These are phyloP conservation scores for Cordia subcordata DNA, from an alignment of 257 asterid species.

Conservation along the genomic window DNA sequence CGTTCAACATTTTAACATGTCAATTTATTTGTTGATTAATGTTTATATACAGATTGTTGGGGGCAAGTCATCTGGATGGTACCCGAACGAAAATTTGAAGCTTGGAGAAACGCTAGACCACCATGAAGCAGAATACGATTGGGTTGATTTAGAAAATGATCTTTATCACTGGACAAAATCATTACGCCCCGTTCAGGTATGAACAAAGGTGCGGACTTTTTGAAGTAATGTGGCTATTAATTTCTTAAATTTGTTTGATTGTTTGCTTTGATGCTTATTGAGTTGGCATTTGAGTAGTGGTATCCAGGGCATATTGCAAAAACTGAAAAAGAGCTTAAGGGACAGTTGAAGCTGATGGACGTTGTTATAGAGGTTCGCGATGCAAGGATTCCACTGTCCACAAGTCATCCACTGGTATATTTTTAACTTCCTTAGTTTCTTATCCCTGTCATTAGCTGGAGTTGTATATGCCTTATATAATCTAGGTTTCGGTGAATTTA, in stretches of 20 bases:
- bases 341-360: conserved; percentile 92
- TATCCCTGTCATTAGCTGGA: conserved; percentile 6
- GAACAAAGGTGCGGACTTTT: conserved; percentile 28
- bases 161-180: conserved; percentile 76
- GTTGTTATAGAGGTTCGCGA: conserved; percentile 98
- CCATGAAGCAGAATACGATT: conserved; percentile 48
- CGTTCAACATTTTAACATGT: not conserved
- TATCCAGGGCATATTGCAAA: conserved; percentile 97
- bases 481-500: no score
- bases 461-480: no score
- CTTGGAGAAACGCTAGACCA: conserved; percentile 26
- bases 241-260: conserved; percentile 10
- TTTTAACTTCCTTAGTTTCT: conserved; percentile 3
- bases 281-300: conserved; percentile 53
- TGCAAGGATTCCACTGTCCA: conserved; percentile 91
- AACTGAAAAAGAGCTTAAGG: conserved; percentile 92
- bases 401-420: conserved; percentile 81
- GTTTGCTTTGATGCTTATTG: conserved; percentile 13
- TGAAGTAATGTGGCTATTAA: conserved; percentile 13
- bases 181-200: conserved; percentile 92
- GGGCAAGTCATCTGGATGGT: conserved; percentile 41
- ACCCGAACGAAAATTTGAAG: conserved; percentile 36
- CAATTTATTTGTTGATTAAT: not conserved
- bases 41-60: conserved; percentile 64
- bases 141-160: conserved; percentile 70